Evolutionary conservation across 2,329 filamentous ascomycete genomes (phyloP).

Genomic region (Colletotrichum somersetense): DNA sequence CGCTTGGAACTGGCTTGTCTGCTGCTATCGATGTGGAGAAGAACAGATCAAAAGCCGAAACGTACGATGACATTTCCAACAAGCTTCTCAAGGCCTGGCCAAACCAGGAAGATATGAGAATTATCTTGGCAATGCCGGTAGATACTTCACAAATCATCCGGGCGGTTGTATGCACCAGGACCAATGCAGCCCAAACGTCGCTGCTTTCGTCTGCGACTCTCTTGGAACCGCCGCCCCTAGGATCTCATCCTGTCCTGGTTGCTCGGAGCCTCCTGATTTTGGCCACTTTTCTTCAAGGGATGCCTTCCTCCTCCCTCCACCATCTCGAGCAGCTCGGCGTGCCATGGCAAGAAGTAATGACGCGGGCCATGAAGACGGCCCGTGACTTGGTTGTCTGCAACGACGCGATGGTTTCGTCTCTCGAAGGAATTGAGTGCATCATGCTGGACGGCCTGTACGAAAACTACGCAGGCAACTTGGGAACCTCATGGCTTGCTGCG

Average conservation of each 20-base stretch:
- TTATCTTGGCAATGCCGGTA: constrained; percentile 11
- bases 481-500: constrained; percentile 58
- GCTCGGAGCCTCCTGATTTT: constrained; percentile 57
- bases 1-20: background rate
- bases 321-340: constrained; percentile 39
- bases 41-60: background rate
- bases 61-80: background rate
- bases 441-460: constrained; percentile 61
- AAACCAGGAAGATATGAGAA: background rate
- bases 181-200: background rate
- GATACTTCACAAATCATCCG: constrained; percentile 19
- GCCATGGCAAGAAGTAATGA: constrained; percentile 46
- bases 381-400: constrained; percentile 57
- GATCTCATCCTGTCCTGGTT: constrained; percentile 53
- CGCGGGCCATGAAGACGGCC: constrained; percentile 47
- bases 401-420: constrained; percentile 58
- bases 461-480: constrained; percentile 61
- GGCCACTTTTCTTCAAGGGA: constrained; percentile 52
- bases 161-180: constrained; percentile 11
- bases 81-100: constrained; percentile 24
- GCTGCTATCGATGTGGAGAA: too few relatives aligned
- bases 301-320: background rate
- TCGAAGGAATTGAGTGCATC: constrained; percentile 65
- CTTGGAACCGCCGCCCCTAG: constrained; percentile 8
- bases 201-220: constrained; percentile 5